phyloP scores from a whole-genome alignment of 441 rosid genomes.

The Daphne laureola region DNA sequence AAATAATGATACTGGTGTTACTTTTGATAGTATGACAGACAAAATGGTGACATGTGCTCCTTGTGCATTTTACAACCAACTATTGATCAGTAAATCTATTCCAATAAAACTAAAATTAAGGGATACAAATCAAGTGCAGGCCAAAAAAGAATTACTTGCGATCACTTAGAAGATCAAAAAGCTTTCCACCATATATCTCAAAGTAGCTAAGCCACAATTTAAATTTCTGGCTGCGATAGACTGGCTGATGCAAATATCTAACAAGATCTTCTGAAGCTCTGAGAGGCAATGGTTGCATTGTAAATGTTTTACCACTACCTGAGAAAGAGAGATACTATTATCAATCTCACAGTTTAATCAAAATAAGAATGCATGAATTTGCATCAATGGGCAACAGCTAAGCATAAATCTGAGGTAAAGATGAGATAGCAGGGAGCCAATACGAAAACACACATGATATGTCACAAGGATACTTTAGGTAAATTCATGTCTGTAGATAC shows the following conservation, averaged over 20 bases:
- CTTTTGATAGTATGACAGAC: constrained; percentile 4
- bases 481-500: too few relatives aligned
- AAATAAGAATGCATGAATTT: not conserved
- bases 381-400: not conserved
- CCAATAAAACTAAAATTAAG: constrained; percentile 1
- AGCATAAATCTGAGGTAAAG: too few relatives aligned
- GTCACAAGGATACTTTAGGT: too few relatives aligned
- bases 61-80: constrained; percentile 5
- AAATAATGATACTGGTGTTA: constrained; percentile 22
- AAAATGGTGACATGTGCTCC: constrained; percentile 1
- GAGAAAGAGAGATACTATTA: constrained; percentile 20
- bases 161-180: constrained; percentile 87
- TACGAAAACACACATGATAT: too few relatives aligned
- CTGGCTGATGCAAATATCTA: constrained; percentile 82
- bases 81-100: constrained; percentile 3
- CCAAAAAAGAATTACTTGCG: constrained; percentile 45
- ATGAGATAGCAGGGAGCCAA: too few relatives aligned
- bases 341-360: constrained; percentile 8
- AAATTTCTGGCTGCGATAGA: constrained; percentile 73
- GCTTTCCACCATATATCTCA: constrained; percentile 98
- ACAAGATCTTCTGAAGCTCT: constrained; percentile 86
- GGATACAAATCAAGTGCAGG: constrained; percentile 7
- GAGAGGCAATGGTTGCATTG: constrained; percentile 97
- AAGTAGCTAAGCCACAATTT: constrained; percentile 97
- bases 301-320: constrained; percentile 99